A percentile compares a stretch with the other conserved stretches of the same genome.
phyloP scores from a whole-genome alignment of 1,139 yeast genomes.

The Yamadazyma atlantica region DNA sequence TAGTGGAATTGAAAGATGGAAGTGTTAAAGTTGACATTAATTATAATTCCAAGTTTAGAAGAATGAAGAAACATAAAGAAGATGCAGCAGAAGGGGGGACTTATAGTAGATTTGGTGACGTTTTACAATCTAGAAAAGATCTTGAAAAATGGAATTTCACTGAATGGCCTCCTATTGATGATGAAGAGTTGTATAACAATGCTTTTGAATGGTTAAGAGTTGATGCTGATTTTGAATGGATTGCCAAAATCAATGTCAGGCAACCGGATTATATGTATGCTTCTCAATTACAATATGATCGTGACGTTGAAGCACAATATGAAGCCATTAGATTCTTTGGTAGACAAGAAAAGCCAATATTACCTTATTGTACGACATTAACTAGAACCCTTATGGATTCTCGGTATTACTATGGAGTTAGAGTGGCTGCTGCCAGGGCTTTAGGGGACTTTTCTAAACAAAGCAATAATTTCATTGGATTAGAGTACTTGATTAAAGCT shows the following conservation, averaged over 20 bases:
- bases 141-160: conserved; percentile 69
- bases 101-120: conserved; percentile 75
- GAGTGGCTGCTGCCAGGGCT: conserved; percentile 85
- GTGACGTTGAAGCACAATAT: conserved; percentile 94
- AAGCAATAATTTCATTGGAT: conserved; percentile 67
- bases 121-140: conserved; percentile 60
- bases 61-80: conserved; percentile 57
- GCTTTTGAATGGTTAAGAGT: conserved; percentile 98
- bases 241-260: conserved; percentile 72
- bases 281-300: conserved; percentile 88
- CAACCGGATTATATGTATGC: conserved; percentile 97
- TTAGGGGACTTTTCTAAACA: conserved; percentile 65
- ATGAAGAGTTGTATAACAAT: conserved; percentile 62
- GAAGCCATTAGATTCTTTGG: conserved; percentile 81
- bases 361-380: conserved; percentile 74
- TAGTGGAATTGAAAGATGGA: conserved; percentile 84
- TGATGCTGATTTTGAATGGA: conserved; percentile 98
- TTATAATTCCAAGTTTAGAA: conserved; percentile 86
- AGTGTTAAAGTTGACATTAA: conserved; percentile 89
- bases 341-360: conserved; percentile 52
- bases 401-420: conserved; percentile 84
- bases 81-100: conserved; percentile 42
- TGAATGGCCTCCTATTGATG: conserved; percentile 74
- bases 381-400: conserved; percentile 80
- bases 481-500: conserved; percentile 68